phyloP scores from a whole-genome alignment of 75 land plant genomes.

The Ceratopteris richardii region DNA sequence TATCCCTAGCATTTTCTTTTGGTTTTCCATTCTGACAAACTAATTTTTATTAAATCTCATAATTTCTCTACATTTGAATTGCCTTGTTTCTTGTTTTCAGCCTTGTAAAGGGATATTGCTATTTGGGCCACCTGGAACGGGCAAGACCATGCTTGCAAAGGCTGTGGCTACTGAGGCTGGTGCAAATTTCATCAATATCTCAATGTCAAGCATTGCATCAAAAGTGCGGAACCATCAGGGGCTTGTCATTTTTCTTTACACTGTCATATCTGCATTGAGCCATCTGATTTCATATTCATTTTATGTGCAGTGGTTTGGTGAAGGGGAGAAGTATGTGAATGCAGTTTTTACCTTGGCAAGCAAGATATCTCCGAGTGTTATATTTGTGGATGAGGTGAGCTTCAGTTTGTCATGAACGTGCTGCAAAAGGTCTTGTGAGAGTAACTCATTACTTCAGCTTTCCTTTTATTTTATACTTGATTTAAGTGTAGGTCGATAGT shows the following conservation, averaged over 20 bases:
- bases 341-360: conserved; percentile 45
- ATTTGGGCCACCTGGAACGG: conserved; percentile 92
- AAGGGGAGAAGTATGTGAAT: conserved; percentile 52
- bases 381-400: conserved; percentile 42
- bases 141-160: conserved; percentile 94
- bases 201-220: conserved; percentile 89
- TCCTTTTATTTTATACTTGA: too few relatives aligned
- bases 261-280: too few relatives aligned
- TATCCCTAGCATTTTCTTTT: too few relatives aligned
- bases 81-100: too few relatives aligned
- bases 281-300: not conserved
- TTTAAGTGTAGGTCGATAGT: conserved; percentile 34
- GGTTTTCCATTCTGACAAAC: too few relatives aligned
- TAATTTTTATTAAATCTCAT: too few relatives aligned
- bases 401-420: too few relatives aligned
- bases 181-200: conserved; percentile 88
- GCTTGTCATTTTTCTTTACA: too few relatives aligned
- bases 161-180: conserved; percentile 98
- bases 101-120: conserved; percentile 90
- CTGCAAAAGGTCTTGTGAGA: too few relatives aligned
- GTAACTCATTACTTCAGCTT: too few relatives aligned
- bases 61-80: too few relatives aligned
- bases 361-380: conserved; percentile 46
- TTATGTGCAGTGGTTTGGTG: conserved; percentile 43
- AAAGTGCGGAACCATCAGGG: too few relatives aligned